Evolutionary conservation across 31 red algal species (phyloP), one percentile per base, ranked within the genome.

Genomic region (Odonthalia washingtoniensis): DNA sequence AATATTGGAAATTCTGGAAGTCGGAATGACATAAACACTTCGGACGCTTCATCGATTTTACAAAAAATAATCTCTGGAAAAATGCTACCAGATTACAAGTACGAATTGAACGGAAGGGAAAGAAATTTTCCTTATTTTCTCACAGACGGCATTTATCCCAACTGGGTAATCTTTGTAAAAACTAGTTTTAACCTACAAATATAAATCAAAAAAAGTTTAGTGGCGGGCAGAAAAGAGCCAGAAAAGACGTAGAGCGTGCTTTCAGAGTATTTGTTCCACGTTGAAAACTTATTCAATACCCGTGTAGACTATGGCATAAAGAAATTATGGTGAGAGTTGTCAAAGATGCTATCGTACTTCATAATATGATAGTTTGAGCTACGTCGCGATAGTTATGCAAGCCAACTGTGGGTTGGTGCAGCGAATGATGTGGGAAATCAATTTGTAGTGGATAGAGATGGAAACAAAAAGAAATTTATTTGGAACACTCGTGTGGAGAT

Each of bases 81-180:
- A 27, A 33, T 74, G 0, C 1, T 1, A 27, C 66, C 0, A 38
- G 17, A 17, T 14, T 49, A 74, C 27, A 0, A 65, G 4, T 85
- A 74, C 17, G 74, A 21, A 62, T 28, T 74, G 27, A 74, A 74
- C 45, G 68, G 68, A 3, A 74, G 26, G 43, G 28, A 32, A 16
- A 40, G 0, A 16, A 85, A 0, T 33, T 0, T 40, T 21, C 37
- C 38, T 17, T 74, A 85, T 1, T 75, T 45, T 33, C 49, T 85
- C 24, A 67, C 41, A 53, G 82, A 85, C 42, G 82, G 82, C 39
- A 85, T 75, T 2, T 85, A 46, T 30, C 82, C 67, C 18, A 75
- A 46, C 0, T 85, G 69, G 82, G 68, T 1, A 31, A 75, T 85
- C 27, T 49, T 75, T 74, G 70, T 74, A 31, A 32, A 43, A 1